Evolutionary conservation across 208 protist genomes (phyloP), one percentile per base, ranked within the genome.

Genomic region (Novymonas esmeraldas): DNA sequence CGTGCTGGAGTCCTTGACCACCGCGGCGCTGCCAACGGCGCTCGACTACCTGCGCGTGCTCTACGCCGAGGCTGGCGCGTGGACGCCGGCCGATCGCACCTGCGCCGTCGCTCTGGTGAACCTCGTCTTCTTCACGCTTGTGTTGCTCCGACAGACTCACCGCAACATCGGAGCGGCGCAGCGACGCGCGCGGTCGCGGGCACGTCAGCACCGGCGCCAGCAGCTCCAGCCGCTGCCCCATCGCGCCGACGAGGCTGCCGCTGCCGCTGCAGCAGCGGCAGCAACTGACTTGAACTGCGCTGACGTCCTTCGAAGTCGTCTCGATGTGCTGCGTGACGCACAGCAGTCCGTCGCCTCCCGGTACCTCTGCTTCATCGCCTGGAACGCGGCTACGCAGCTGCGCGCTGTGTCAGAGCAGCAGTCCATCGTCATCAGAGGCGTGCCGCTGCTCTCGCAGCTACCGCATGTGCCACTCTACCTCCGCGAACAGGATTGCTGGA

Each of bases 321-420:
- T 71, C 9, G 48, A 55, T 16, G 26, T 20, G 1, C 65, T 64
- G 46, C 61, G 61, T 36, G n/a, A 54, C 11, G 52, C 64, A 0
- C 64, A 70, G 42, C 64, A 61, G 34, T 24, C 50, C 16, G 22
- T 60, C 6, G n/a, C 76, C 34, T 49, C 61, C 0, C 39, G 57
- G 14, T 60, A 81, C 58, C 44, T 79, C 16, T 54, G 63, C 14
- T 69, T 82, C 44, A 68, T 82, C 6, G 56, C 64, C 16, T 81
- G 72, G 57, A 78, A 76, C 57, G 76, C 81, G 1, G 77, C 77
- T 34, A 44, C 74, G 42, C 81, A 87, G 64, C 38, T 81, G 26
- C 76, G 71, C 49, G 34, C 58, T 11, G 46, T 87, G 16, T 73
- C 50, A 22, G 55, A 70, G 44, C 28, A 44, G 4, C 55, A 41